Conservation (phyloP, 116 monocot species). For the Iris pallida region DNA sequence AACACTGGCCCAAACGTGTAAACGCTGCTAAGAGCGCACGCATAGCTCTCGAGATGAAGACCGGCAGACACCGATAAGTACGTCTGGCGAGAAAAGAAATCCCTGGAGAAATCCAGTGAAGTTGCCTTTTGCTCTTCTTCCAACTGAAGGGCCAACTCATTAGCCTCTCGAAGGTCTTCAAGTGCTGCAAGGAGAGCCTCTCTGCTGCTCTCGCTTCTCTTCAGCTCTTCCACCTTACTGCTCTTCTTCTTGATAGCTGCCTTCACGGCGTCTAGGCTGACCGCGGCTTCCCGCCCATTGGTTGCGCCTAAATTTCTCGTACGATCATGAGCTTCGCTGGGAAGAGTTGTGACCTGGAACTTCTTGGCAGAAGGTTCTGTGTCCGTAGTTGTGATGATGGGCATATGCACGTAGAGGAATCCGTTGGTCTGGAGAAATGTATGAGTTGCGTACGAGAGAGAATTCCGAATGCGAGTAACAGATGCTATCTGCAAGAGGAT, state of each 20-base stretch:
- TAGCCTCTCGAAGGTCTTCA: conserved; percentile 56
- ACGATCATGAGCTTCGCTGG: conserved; percentile 20
- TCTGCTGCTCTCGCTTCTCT: conserved; percentile 65
- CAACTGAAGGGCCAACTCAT: conserved; percentile 50
- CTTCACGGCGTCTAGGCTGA: conserved; percentile 41
- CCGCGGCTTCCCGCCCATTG: conserved; percentile 11
- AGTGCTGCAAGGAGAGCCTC: conserved; percentile 56
- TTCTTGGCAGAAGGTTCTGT: conserved; percentile 7
- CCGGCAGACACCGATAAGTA: conserved; percentile 37
- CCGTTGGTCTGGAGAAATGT: conserved; percentile 67
- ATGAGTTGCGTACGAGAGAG: conserved; percentile 35
- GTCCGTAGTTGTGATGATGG: conserved; percentile 52
- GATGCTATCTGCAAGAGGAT: conserved; percentile 53
- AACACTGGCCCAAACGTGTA: conserved; percentile 71
- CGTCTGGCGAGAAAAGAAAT: conserved; percentile 43
- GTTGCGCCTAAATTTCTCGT: neutral
- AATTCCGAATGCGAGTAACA: conserved; percentile 47
- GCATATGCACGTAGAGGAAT: conserved; percentile 71
- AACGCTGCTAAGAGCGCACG: conserved; percentile 72
- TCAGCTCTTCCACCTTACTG: conserved; percentile 58
- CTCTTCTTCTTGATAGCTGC: conserved; percentile 60
- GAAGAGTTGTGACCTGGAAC: conserved; percentile 45
- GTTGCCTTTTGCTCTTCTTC: conserved; percentile 30
- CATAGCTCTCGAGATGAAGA: conserved; percentile 76
- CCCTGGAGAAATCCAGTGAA: conserved; percentile 28